Percentiles rank a stretch among this genome's conserved stretches.
Evolutionary conservation across 1,284 basidiomycete genomes (phyloP).

Genomic region (Ustanciosporium gigantosporum): DNA sequence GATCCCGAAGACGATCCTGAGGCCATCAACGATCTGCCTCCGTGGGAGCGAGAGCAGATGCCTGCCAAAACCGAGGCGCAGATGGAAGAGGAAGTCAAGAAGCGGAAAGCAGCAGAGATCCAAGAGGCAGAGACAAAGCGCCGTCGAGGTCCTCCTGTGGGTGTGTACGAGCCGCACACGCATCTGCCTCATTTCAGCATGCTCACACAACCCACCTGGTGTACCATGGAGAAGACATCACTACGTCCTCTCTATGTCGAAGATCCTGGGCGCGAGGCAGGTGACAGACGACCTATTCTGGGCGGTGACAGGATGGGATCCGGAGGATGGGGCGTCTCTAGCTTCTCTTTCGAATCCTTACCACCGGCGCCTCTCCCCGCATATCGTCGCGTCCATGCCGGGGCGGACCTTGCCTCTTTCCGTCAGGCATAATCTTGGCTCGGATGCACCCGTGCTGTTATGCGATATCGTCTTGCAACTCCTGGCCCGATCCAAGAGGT

Average conservation of each 20-base stretch:
- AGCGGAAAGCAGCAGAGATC: constrained; percentile 14
- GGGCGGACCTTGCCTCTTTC: background rate
- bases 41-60: constrained; percentile 43
- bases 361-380: constrained; percentile 9
- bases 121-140: constrained; percentile 17
- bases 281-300: constrained; percentile 31
- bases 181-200: constrained; percentile 45
- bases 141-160: constrained; percentile 47
- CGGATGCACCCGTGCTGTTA: too few species aligned
- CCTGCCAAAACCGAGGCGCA: constrained; percentile 7
- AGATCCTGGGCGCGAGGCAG: constrained; percentile 10
- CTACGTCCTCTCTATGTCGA: constrained; percentile 27
- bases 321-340: constrained; percentile 42
- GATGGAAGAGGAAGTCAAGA: constrained; percentile 15
- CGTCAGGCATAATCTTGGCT: too few species aligned
- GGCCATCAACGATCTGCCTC: constrained; percentile 45
- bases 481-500: too few species aligned
- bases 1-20: constrained; percentile 38
- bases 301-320: constrained; percentile 41
- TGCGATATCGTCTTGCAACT: too few species aligned
- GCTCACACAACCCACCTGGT: constrained; percentile 45
- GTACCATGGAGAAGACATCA: constrained; percentile 23
- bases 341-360: constrained; percentile 24
- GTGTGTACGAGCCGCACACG: constrained; percentile 58
- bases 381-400: constrained; percentile 5